Base-by-base conservation (phyloP, 495 filamentous ascomycete species). In the Thermothielavioides terrestris region DNA sequence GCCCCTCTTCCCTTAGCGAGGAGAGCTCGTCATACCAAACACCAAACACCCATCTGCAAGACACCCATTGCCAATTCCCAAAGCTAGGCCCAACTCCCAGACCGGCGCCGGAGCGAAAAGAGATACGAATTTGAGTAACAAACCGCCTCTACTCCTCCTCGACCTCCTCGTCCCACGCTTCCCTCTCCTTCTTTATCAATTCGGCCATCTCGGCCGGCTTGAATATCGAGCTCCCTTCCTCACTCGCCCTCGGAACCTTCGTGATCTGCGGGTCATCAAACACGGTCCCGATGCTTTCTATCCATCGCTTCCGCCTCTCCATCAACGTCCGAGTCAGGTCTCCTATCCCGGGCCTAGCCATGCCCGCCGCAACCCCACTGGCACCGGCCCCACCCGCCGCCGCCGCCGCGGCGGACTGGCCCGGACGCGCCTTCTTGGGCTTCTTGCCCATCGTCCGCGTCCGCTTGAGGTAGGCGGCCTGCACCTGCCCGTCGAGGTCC, bases 391-490 rank as follows among this genome's bases (percentile, higher is more conserved):
- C 39, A 1, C 14, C 23, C 28, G 78, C 75, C 21, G 78, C 80
- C 0, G 74, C 77, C 0, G 76, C 69, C 15, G 73, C 77, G 21
- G 76, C 78, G n/a, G 87, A 85, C 8, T 88, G 76, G 60, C 77
- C 79, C 15, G 89, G 88, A 2, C 88, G 75, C 60, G 82, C 78
- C 69, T 95, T 95, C 71, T 95, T 97, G 42, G 80, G 88, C 53
- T 88, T 95, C 54, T 88, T 95, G 60, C 87, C 85, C 69, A 96
- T 82, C 4, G 86, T 94, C 25, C 92, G 84, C n/a, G 88, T 95
- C 34, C 92, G 85, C 73, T 97, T 97, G 31, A 94, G 81, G 59
- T 95, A 99, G 22, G 90, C 89, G 58, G 88, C 82, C 61, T 96
- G 87, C 42, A 99, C 91, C 67, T 99, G 92, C 44, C 81, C 79